Percentiles rank a stretch among this genome's conserved stretches.
Conservation (phyloP, 257 asterid genomes). For the Knoxia roxburghii region DNA sequence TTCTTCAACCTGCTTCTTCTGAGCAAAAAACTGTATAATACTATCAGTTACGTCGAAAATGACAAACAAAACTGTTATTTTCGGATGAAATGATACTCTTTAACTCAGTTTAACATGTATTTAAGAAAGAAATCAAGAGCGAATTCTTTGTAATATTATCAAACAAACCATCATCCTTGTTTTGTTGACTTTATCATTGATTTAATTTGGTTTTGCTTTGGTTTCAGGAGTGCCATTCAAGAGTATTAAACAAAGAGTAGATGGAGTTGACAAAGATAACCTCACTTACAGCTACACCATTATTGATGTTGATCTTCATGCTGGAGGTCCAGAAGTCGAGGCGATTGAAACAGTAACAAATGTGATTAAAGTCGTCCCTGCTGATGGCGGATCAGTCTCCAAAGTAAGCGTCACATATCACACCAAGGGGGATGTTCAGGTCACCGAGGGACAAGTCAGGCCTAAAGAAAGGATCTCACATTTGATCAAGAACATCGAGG, state of each 20-base stretch:
- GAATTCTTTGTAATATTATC: too few relatives aligned
- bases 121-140: too few relatives aligned
- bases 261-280: slow-evolving; percentile 34
- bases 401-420: slow-evolving; percentile 31
- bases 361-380: slow-evolving; percentile 31
- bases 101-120: too few relatives aligned
- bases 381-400: slow-evolving; percentile 41
- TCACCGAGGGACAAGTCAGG: slow-evolving; percentile 29
- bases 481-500: slow-evolving; percentile 16
- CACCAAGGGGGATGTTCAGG: slow-evolving; percentile 25
- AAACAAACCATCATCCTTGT: too few relatives aligned
- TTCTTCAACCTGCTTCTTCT: too few relatives aligned
- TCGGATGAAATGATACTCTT: too few relatives aligned
- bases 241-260: slow-evolving; percentile 38
- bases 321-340: slow-evolving; percentile 37
- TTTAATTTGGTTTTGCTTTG: background rate
- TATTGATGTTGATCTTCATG: slow-evolving; percentile 19
- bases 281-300: slow-evolving; percentile 29
- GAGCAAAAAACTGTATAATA: too few relatives aligned
- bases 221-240: slow-evolving; percentile 9
- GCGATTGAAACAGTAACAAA: slow-evolving; percentile 37
- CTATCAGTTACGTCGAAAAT: too few relatives aligned
- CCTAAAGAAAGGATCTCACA: background rate
- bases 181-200: too few relatives aligned
- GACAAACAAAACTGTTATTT: too few relatives aligned